A percentile compares a stretch with the other conserved stretches of the same genome.
Evolutionary conservation across 1,284 basidiomycete genomes (phyloP).

Genomic region (Gomphus sp.): DNA sequence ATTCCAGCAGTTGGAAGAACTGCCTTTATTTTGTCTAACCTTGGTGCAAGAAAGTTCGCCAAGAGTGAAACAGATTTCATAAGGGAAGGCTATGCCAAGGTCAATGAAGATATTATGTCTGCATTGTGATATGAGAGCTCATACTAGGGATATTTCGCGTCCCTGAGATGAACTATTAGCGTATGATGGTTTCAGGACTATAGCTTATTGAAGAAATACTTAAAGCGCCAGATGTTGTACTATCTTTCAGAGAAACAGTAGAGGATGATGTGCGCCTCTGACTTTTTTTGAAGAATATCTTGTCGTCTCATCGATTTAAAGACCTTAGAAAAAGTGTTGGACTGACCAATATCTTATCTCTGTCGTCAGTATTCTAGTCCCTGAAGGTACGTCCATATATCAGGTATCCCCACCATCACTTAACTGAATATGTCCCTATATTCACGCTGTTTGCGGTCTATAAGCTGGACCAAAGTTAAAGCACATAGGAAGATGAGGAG

Average conservation of each 20-base stretch:
- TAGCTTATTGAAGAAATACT: conserved; percentile 32
- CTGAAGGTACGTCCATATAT: conserved; percentile 10
- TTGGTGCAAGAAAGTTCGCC: background rate
- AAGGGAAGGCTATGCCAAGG: conserved; percentile 2
- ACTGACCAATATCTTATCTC: conserved; percentile 14
- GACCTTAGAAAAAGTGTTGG: conserved; percentile 12
- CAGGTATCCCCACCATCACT: conserved; percentile 19
- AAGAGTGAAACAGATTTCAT: background rate
- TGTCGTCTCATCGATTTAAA: background rate
- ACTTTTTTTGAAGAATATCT: background rate
- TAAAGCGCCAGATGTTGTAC: conserved; percentile 26
- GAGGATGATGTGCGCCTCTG: conserved; percentile 25
- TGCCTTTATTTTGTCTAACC: conserved; percentile 1
- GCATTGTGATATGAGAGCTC: background rate
- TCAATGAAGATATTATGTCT: background rate
- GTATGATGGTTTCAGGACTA: conserved; percentile 27
- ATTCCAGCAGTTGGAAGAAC: conserved; percentile 7
- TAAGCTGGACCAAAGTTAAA: conserved; percentile 29
- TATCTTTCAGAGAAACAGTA: conserved; percentile 27
- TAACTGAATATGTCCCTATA: background rate
- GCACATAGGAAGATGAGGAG: conserved; percentile 25
- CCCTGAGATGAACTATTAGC: conserved; percentile 28
- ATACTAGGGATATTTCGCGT: conserved; percentile 28
- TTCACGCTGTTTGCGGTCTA: background rate
- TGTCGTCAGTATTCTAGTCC: conserved; percentile 18